phyloP scores from a whole-genome alignment of 2,329 filamentous ascomycete genomes.

The Diaporthe nobilis region DNA sequence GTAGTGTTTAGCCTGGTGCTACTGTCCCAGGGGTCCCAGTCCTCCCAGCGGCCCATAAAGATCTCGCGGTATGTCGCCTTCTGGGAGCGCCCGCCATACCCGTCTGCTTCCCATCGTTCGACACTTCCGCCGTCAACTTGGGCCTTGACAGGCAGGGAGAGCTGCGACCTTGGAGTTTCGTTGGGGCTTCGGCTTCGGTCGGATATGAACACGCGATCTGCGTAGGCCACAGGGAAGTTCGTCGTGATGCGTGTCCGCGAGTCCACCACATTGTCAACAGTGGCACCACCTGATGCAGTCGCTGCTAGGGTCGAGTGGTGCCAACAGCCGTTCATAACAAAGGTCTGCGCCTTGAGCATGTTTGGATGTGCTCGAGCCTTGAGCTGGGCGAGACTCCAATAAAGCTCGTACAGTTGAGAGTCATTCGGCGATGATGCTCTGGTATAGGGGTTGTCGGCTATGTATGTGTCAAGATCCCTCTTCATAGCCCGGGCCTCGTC shows the following conservation, averaged over 20 bases:
- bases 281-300: not conserved
- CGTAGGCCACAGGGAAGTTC: constrained; percentile 68
- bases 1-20: constrained; percentile 73
- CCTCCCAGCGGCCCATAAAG: constrained; percentile 79
- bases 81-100: constrained; percentile 65
- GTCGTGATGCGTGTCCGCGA: constrained; percentile 57
- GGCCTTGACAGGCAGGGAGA: constrained; percentile 66
- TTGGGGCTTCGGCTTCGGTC: not conserved
- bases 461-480: constrained; percentile 65
- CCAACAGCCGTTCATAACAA: constrained; percentile 67
- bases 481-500: constrained; percentile 60
- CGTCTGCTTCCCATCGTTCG: constrained; percentile 76
- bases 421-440: constrained; percentile 50
- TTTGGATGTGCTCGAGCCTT: constrained; percentile 57
- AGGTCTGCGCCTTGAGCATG: constrained; percentile 57
- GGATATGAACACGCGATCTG: constrained; percentile 70
- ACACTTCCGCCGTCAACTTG: constrained; percentile 76
- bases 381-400: constrained; percentile 58
- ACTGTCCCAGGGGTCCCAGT: constrained; percentile 82
- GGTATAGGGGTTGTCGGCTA: constrained; percentile 61
- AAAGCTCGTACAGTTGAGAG: constrained; percentile 54
- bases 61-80: constrained; percentile 74
- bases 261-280: constrained; percentile 51
- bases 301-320: constrained; percentile 51
- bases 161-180: constrained; percentile 53